A percentile compares a stretch with the other conserved stretches of the same genome.
These are phyloP conservation scores for Debaryomyces psychrophilus DNA, from an alignment of 1,139 yeast genomes.

Conservation along the genomic window DNA sequence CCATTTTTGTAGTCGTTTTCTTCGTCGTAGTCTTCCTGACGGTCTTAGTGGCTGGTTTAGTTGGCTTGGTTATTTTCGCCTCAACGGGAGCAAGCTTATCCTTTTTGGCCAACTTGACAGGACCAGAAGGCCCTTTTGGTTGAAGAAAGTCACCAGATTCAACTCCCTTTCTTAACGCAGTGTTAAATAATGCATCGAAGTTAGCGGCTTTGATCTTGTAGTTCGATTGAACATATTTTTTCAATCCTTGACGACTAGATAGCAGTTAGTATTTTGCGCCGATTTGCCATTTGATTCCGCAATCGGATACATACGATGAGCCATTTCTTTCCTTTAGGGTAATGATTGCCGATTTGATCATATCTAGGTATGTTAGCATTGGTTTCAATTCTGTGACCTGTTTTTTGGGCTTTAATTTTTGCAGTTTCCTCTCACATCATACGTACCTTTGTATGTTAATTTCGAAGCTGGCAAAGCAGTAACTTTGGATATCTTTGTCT, in stretches of 20 bases:
- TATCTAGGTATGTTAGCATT: slow-evolving; percentile 47
- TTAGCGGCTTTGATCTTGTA: slow-evolving; percentile 60
- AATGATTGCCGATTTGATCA: slow-evolving; percentile 75
- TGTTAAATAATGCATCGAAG: slow-evolving; percentile 77
- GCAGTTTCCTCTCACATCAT: neutral
- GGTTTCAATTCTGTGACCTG: neutral
- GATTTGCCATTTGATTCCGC: neutral
- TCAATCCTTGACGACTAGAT: slow-evolving; percentile 68
- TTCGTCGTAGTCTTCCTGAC: slow-evolving; percentile 20
- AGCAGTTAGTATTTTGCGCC: slow-evolving; percentile 21
- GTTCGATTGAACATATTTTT: slow-evolving; percentile 70
- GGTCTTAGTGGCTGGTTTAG: slow-evolving; percentile 17
- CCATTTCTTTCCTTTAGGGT: slow-evolving; percentile 83
- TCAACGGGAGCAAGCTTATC: slow-evolving; percentile 30
- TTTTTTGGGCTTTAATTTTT: slow-evolving; percentile 3
- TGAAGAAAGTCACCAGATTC: slow-evolving; percentile 74
- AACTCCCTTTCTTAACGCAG: slow-evolving; percentile 82
- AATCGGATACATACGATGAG: slow-evolving; percentile 56
- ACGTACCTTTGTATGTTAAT: slow-evolving; percentile 56
- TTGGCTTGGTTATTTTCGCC: slow-evolving; percentile 22
- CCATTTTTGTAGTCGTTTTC: slow-evolving; percentile 10
- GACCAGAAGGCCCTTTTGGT: slow-evolving; percentile 87
- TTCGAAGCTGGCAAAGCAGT: slow-evolving; percentile 37
- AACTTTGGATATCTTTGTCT: slow-evolving; percentile 28
- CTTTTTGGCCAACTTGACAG: slow-evolving; percentile 63